phyloP scores from a whole-genome alignment of 176 grass and related monocot genomes.

The Avena insularis region DNA sequence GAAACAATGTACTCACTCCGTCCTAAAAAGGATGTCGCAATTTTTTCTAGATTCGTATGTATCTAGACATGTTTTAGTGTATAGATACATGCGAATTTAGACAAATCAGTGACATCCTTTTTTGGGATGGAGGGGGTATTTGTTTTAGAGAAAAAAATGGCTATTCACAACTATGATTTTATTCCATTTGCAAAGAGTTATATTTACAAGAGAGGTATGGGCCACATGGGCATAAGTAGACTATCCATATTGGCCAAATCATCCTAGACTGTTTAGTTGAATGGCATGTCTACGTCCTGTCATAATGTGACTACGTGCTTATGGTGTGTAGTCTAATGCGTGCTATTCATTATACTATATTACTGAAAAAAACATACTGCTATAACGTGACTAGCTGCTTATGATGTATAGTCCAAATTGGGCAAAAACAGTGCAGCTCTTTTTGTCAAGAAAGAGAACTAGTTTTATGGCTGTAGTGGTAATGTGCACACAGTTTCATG shows the following conservation, averaged over 20 bases:
- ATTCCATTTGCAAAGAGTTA: neutral
- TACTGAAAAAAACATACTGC: neutral
- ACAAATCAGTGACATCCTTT: too few relatives aligned
- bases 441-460: slow-evolving; percentile 5
- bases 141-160: neutral
- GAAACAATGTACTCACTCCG: neutral
- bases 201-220: neutral
- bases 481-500: neutral
- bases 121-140: neutral
- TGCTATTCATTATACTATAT: too few relatives aligned
- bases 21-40: too few relatives aligned
- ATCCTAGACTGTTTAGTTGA: neutral
- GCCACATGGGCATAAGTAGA: neutral
- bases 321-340: neutral
- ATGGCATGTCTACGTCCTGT: neutral
- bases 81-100: too few relatives aligned
- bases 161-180: neutral
- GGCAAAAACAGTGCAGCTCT: neutral
- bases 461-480: neutral
- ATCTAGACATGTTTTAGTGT: too few relatives aligned
- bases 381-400: neutral
- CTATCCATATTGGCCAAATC: neutral
- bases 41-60: too few relatives aligned
- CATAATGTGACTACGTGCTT: neutral
- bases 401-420: neutral